phyloP scores from a whole-genome alignment of 148 eudicot genomes.

The Bassia scoparia region DNA sequence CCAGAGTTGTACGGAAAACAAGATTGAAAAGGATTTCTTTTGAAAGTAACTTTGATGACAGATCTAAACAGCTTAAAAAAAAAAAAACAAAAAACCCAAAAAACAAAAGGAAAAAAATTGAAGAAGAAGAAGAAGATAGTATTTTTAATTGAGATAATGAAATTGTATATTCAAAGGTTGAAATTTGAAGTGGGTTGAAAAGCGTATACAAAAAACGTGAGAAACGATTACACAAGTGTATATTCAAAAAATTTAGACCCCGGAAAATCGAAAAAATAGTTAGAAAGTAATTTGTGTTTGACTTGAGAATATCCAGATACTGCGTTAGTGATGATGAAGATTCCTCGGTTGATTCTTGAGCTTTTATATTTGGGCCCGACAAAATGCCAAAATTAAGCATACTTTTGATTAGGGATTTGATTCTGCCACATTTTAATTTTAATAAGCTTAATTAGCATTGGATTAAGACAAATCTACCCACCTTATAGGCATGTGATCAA shows the following conservation, averaged over 20 bases:
- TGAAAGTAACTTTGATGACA: conserved; percentile 30
- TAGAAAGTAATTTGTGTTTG: neutral
- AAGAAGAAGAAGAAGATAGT: too few relatives aligned
- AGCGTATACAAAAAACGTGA: too few relatives aligned
- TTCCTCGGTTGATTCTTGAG: conserved; percentile 8
- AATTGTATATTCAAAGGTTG: neutral
- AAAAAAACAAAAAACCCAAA: neutral
- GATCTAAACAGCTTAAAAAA: conserved; percentile 15
- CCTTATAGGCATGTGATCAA: conserved; percentile 10
- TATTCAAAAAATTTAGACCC: neutral
- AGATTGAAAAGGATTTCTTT: conserved; percentile 29
- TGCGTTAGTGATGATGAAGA: conserved; percentile 9
- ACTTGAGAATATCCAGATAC: neutral
- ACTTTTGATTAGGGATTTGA: neutral
- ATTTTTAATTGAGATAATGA: neutral
- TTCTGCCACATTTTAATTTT: neutral
- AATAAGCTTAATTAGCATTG: neutral
- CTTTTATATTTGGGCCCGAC: neutral
- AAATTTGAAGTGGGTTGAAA: too few relatives aligned
- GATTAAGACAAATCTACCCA: conserved; percentile 3
- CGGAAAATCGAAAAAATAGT: neutral
- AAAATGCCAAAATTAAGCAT: neutral
- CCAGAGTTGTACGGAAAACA: neutral
- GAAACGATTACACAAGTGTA: neutral
- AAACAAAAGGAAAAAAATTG: too few relatives aligned